A percentile compares a stretch with the other conserved stretches of the same genome.
phyloP scores from a whole-genome alignment of 495 filamentous ascomycete genomes.

The Penicillium nucicola region DNA sequence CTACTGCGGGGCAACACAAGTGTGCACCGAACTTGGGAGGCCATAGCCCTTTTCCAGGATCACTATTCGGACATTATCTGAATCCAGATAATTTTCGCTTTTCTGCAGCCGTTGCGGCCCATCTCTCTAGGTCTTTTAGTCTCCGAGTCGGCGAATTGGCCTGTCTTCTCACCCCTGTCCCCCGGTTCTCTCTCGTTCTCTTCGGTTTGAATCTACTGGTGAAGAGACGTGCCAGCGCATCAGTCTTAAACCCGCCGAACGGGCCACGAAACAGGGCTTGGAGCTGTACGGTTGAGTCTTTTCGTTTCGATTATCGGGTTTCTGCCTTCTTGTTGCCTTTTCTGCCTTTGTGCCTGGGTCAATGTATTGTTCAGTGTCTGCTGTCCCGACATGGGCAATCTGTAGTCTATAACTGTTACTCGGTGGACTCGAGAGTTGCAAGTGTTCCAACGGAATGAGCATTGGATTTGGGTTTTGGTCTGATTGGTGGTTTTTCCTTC shows the following conservation, averaged over 20 bases:
- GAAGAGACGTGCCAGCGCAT: constrained; percentile 89
- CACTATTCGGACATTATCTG: neutral
- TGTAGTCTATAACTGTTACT: constrained; percentile 11
- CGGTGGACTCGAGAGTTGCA: constrained; percentile 1
- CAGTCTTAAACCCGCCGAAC: constrained; percentile 44
- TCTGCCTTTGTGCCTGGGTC: too few species aligned
- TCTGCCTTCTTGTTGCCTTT: neutral
- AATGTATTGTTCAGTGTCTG: too few species aligned
- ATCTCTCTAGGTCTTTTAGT: neutral
- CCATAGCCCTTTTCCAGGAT: too few species aligned
- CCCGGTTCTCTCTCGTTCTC: constrained; percentile 13
- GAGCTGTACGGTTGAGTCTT: neutral
- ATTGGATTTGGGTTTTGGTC: constrained; percentile 1
- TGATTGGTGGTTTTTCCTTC: constrained; percentile 7
- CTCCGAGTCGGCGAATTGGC: constrained; percentile 20
- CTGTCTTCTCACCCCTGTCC: constrained; percentile 13
- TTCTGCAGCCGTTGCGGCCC: neutral
- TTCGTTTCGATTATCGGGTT: neutral
- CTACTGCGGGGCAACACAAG: constrained; percentile 26
- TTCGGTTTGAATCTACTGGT: constrained; percentile 66
- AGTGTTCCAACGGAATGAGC: constrained; percentile 7
- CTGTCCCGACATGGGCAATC: too few species aligned
- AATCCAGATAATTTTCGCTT: neutral
- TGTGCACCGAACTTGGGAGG: constrained; percentile 4
- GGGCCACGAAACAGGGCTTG: constrained; percentile 8